A percentile compares a stretch with the other conserved stretches of the same genome.
Evolutionary conservation across 2,329 filamentous ascomycete species (phyloP).

Genomic region (Grosmannia clavigera): DNA sequence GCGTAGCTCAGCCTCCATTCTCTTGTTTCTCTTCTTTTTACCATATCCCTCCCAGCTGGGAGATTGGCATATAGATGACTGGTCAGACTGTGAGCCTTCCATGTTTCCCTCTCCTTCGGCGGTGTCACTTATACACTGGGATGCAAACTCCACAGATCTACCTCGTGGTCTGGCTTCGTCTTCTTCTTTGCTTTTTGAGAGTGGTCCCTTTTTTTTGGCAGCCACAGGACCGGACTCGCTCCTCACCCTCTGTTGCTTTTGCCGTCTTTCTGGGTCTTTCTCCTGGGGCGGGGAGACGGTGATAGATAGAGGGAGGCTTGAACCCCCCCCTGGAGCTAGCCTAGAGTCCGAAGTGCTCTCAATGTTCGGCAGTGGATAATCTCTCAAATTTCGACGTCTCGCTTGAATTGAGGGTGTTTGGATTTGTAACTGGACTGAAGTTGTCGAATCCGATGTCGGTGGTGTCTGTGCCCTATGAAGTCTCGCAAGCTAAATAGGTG

Average conservation of each 20-base stretch:
- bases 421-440: constrained; percentile 6
- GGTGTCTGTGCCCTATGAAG: constrained; percentile 8
- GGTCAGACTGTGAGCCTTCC: constrained; percentile 25
- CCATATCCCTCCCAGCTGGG: constrained; percentile 49
- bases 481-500: constrained; percentile 17
- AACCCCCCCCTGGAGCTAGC: neutral
- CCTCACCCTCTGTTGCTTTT: neutral
- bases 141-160: constrained; percentile 22
- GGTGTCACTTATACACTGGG: neutral
- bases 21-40: constrained; percentile 40
- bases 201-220: neutral
- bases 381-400: constrained; percentile 14
- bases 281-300: neutral
- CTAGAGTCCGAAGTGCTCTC: constrained; percentile 8
- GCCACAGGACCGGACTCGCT: neutral
- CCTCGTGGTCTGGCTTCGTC: constrained; percentile 16
- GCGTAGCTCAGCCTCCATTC: constrained; percentile 29
- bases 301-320: constrained; percentile 19
- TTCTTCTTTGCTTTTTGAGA: constrained; percentile 11
- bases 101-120: constrained; percentile 11
- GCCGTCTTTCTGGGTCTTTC: too few relatives aligned
- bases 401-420: constrained; percentile 13
- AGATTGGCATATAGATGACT: constrained; percentile 45
- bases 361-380: constrained; percentile 13
- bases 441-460: constrained; percentile 2